Conservation (phyloP, 2,329 filamentous ascomycete species). For the Juglanconis oblonga region DNA sequence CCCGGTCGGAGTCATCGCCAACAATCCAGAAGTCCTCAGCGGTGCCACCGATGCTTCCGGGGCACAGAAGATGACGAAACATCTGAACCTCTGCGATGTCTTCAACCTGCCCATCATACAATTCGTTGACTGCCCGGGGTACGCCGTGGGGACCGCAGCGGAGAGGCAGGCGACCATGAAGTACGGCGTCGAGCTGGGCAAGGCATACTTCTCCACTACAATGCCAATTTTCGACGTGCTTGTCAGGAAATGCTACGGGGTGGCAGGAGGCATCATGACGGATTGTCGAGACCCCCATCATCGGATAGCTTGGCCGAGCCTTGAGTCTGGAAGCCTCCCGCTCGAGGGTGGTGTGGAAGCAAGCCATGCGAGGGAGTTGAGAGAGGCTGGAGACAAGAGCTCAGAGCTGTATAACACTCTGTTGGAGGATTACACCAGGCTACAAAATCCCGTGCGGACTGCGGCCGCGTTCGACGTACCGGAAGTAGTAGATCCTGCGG, state of each 20-base stretch:
- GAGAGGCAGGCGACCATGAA: constrained; percentile 64
- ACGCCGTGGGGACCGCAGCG: constrained; percentile 59
- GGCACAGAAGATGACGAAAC: constrained; percentile 57
- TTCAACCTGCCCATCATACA: constrained; percentile 64
- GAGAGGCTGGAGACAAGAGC: constrained; percentile 49
- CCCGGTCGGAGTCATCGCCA: constrained; percentile 56
- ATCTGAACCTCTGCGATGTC: constrained; percentile 62
- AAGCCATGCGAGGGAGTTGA: constrained; percentile 58
- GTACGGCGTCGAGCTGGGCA: constrained; percentile 59
- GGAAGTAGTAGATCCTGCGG: constrained; percentile 62
- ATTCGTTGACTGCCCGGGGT: constrained; percentile 40
- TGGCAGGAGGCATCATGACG: constrained; percentile 63
- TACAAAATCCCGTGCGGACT: constrained; percentile 64
- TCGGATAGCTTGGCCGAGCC: constrained; percentile 62
- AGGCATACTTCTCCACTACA: constrained; percentile 61
- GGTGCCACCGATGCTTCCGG: constrained; percentile 60
- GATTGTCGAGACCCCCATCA: constrained; percentile 59
- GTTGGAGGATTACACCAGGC: constrained; percentile 55
- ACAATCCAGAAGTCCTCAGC: constrained; percentile 60
- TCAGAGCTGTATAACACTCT: constrained; percentile 52
- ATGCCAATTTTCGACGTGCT: constrained; percentile 63
- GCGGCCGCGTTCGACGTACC: constrained; percentile 63
- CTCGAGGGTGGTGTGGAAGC: constrained; percentile 65
- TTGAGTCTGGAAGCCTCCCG: constrained; percentile 60
- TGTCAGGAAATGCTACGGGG: constrained; percentile 58